Conservation (phyloP, 495 filamentous ascomycete genomes). For the Cenococcum geophilum region DNA sequence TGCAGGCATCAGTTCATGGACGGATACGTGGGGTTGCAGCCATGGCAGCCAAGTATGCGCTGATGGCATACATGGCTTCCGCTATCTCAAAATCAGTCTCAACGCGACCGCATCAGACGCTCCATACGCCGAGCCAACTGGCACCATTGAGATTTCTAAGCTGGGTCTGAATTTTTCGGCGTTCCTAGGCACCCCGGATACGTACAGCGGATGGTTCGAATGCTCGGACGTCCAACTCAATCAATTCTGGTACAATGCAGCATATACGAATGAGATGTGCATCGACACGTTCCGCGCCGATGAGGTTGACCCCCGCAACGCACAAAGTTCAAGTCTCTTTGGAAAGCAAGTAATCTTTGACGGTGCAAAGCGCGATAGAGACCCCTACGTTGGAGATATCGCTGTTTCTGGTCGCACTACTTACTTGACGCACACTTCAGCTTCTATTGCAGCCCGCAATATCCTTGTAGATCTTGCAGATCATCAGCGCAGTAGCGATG, state of each 20-base stretch:
- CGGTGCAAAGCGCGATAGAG: slow-evolving; percentile 46
- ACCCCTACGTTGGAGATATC: slow-evolving; percentile 47
- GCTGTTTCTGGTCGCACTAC: slow-evolving; percentile 42
- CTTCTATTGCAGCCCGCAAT: slow-evolving; percentile 37
- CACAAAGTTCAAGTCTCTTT: slow-evolving; percentile 37
- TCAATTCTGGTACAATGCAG: slow-evolving; percentile 47
- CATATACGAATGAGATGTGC: slow-evolving; percentile 45
- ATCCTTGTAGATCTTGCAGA: slow-evolving; percentile 43
- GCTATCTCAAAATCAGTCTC: slow-evolving; percentile 44
- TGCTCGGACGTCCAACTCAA: slow-evolving; percentile 44
- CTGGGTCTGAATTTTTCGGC: slow-evolving; percentile 38
- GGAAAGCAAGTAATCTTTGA: slow-evolving; percentile 44
- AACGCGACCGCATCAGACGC: slow-evolving; percentile 40
- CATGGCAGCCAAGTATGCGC: slow-evolving; percentile 41
- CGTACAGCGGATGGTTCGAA: slow-evolving; percentile 46
- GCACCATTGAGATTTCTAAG: slow-evolving; percentile 25
- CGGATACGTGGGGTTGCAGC: slow-evolving; percentile 39
- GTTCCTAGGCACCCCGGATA: slow-evolving; percentile 42
- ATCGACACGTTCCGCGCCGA: slow-evolving; percentile 40
- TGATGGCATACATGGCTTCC: slow-evolving; percentile 46
- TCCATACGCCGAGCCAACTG: slow-evolving; percentile 37
- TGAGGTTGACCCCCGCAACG: slow-evolving; percentile 39
- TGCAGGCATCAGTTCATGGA: slow-evolving; percentile 40
- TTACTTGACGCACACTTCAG: slow-evolving; percentile 42
- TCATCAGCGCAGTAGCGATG: slow-evolving; percentile 43